Conservation (phyloP, 2,329 filamentous ascomycete species). For the Colletotrichum incanum region DNA sequence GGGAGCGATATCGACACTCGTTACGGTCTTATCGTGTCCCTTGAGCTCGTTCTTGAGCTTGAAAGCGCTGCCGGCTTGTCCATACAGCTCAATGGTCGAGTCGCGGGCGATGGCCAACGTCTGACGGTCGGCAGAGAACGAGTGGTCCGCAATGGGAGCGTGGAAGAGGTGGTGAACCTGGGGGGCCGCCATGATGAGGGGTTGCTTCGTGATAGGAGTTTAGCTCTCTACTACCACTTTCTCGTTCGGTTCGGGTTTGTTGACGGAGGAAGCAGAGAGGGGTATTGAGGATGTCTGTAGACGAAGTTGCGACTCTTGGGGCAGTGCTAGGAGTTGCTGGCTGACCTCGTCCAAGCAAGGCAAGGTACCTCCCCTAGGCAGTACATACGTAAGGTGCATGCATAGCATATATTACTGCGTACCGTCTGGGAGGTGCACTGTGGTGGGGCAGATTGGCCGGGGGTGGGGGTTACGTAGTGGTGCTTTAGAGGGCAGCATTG, state of each 20-base stretch:
- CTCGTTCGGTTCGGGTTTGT: slow-evolving; percentile 8
- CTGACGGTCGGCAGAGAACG: slow-evolving; percentile 92
- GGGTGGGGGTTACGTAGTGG: slow-evolving; percentile 8
- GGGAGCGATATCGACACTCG: slow-evolving; percentile 95
- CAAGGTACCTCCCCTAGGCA: slow-evolving; percentile 14
- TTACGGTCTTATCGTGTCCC: slow-evolving; percentile 97
- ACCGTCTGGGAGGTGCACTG: slow-evolving; percentile 10
- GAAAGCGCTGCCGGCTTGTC: slow-evolving; percentile 80
- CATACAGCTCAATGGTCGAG: slow-evolving; percentile 90
- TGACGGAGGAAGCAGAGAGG: not conserved
- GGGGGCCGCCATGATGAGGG: slow-evolving; percentile 80
- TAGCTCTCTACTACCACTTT: slow-evolving; percentile 94
- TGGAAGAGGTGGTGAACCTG: slow-evolving; percentile 98
- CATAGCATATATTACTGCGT: slow-evolving; percentile 18
- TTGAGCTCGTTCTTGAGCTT: slow-evolving; percentile 92
- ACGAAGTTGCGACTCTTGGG: slow-evolving; percentile 23
- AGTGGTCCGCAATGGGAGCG: slow-evolving; percentile 96
- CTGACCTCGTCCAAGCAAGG: slow-evolving; percentile 27
- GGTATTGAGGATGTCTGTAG: slow-evolving; percentile 7
- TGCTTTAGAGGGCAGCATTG: not conserved
- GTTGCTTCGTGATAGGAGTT: slow-evolving; percentile 79
- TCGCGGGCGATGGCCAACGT: slow-evolving; percentile 94
- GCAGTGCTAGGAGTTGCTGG: slow-evolving; percentile 28
- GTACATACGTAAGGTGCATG: slow-evolving; percentile 32
- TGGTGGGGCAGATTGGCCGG: slow-evolving; percentile 41